Evolutionary conservation across 352 stramenopile species (phyloP), one percentile per base, ranked within the genome.

Genomic region (Phytopythium oedochilum): DNA sequence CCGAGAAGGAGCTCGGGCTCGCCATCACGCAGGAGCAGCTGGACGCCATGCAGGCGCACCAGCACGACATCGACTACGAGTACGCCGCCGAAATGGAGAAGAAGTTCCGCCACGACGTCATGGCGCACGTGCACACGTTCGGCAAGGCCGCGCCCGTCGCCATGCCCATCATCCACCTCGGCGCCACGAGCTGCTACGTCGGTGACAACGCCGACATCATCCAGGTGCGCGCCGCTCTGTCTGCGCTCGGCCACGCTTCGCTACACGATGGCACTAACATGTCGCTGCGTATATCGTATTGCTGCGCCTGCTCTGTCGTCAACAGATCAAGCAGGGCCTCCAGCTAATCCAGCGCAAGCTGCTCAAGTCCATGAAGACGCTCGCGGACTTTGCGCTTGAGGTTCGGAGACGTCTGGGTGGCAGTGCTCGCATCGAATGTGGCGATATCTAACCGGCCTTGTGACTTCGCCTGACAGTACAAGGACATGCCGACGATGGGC

Each of bases 141-240:
- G 97, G 97, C 59, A 96, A 98, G 67, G 91, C 87, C 26, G 97
- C 93, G 52, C 96, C 96, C 4, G 75, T 89, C 35, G 97, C 96
- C 8, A 99, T 98, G 94, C 95, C 96, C 36, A 99, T 99, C 59
- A 99, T 99, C 74, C 97, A 99, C 83, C 65, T 99, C 31, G 97
- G 97, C 42, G 97, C 97, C 18, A 99, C 97, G 32, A 98, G 85
- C 43, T 99, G 97, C 77, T 99, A 97, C 74, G 96, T 99, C 15
- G 97, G 96, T 18, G 97, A 99, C 79, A 99, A 99, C 72, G 98
- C 97, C 31, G 97, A 99, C 71, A 94, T 99, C 57, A 96, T 99
- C 58, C 96, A 99, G 59, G 63, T 71, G 28, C n/a, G 54, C 42
- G 2, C 31, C 17, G n/a, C n/a, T n/a, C n/a, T n/a, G n/a, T n/a